Base-by-base conservation (phyloP, 768 basidiomycete species). In the Lyophyllum semitale region DNA sequence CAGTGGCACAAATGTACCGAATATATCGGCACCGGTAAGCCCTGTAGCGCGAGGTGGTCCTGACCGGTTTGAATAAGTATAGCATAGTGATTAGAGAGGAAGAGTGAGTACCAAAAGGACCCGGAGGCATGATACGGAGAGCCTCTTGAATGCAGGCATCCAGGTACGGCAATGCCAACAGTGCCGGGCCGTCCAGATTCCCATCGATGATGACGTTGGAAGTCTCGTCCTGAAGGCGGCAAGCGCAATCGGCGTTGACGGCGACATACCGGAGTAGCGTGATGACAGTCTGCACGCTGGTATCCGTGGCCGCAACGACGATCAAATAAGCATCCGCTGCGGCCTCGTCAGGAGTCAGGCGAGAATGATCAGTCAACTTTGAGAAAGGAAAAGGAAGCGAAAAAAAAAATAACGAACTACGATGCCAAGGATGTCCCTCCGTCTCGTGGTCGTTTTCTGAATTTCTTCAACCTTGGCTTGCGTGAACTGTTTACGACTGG, bases 231-330 rank as follows among this genome's bases (percentile, higher is more conserved):
- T 42, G 50, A 30, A 51, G 50, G 33, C 50, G 22, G 11, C 38
- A 9, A 32, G 15, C 27, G 18, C 12, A 11, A n/a, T 18, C 26
- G 17, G 33, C 26, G 20, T 51, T 37, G 37, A 51, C 22, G 25
- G 12, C 12, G 7, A 51, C 2, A 38, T 51, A 40, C 27, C 50
- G 50, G 25, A 51, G 26, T 20, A 51, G 38, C 25, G 50, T 51
- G n/a, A 51, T 32, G 23, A 51, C 40, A 11, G 50, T 51, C 40
- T 51, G 50, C 22, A 51, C 50, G 38, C 50, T 51, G 23, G 50
- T 51, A 27, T 51, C 50, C 17, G 50, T 51, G 20, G 50, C 50
- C 13, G 33, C 50, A 26, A 51, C 50, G 8, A 51, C 50, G 22
- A 51, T 42, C 20, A 51, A 33, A 13, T 30, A 37, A 23, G 50